Evolutionary conservation across 306 rosid genomes (phyloP), one percentile per base, ranked within the genome.

Genomic region (Prunus persica): DNA sequence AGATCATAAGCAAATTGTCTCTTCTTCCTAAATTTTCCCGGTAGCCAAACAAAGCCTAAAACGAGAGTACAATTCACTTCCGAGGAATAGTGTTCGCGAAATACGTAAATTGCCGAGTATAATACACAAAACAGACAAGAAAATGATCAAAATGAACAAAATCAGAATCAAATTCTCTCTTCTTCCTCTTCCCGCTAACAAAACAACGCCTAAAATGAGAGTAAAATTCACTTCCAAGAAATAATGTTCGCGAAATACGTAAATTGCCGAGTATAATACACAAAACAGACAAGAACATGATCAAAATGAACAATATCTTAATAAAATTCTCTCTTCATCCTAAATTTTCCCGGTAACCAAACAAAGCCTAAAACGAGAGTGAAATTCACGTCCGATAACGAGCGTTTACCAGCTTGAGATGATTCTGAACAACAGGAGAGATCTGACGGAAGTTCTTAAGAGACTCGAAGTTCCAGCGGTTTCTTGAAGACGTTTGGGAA

Each of bases 381-480:
- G 15, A 60, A 22, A 49, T 25, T 5, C 11, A 3, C 8, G 24
- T 30, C 34, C 16, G 47, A 15, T 2, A 16, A 20, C 22, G 51
- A 71, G n/a, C 50, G 30, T 6, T 9, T 34, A 91, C 98, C 87
- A 65, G 82, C 62, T 85, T 86, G 82, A 94, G 89, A 81, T 91
- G 98, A 74, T 76, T 79, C 76, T 90, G 98, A 63, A 91, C 95
- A 11, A 57, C 3, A 32, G 96, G 96, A 69, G 96, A 90, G 76
- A 91, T 94, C 80, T 90, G 85, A 6, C 86, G 87, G 83, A 89
- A 78, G 45, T 91, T 91, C 85, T 92, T 90, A 67, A 91, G 95
- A 27, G 98, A 79, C 47, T 91, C 93, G 57, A 81, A 86, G 71
- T 78, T 84, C 96, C 97, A 90, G 52, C 86, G 89, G 71, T 25